Conservation (phyloP, 345 rosid species). For the Brassica napus region DNA sequence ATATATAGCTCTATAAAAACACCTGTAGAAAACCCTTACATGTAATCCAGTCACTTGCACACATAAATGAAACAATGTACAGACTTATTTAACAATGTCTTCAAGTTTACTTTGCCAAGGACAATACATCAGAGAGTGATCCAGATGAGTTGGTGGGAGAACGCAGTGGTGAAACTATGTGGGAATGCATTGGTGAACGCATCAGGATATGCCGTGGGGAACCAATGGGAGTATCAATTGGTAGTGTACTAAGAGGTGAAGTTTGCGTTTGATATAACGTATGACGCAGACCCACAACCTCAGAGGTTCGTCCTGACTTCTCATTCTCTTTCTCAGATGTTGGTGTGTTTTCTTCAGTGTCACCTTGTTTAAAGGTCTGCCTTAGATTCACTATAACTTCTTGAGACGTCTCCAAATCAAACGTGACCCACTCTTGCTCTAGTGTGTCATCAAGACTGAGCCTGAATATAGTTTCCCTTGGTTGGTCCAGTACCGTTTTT, state of each 20-base stretch:
- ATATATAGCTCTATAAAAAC: not conserved
- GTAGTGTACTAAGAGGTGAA: slow-evolving; percentile 35
- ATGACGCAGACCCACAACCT: slow-evolving; percentile 35
- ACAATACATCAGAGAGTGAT: slow-evolving; percentile 37
- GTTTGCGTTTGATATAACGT: slow-evolving; percentile 34
- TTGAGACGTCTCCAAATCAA: slow-evolving; percentile 28
- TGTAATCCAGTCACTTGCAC: slow-evolving; percentile 13
- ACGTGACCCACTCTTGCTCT: slow-evolving; percentile 14
- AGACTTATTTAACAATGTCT: slow-evolving; percentile 8
- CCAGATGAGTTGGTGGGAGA: slow-evolving; percentile 37
- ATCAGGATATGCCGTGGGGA: slow-evolving; percentile 33
- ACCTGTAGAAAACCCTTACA: slow-evolving; percentile 1
- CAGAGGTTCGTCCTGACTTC: slow-evolving; percentile 27
- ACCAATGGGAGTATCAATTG: slow-evolving; percentile 36
- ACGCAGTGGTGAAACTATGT: slow-evolving; percentile 36
- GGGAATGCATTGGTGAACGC: slow-evolving; percentile 29
- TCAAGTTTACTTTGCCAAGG: slow-evolving; percentile 27
- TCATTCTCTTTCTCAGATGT: slow-evolving; percentile 4
- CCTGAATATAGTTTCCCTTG: slow-evolving; percentile 20
- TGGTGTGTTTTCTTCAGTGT: slow-evolving; percentile 10
- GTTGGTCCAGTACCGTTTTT: slow-evolving; percentile 5
- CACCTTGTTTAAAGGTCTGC: slow-evolving; percentile 29
- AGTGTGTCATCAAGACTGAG: slow-evolving; percentile 26
- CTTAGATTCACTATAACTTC: slow-evolving; percentile 34
- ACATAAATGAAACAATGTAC: slow-evolving; percentile 25